A percentile compares a stretch with the other conserved stretches of the same genome.
Conservation (phyloP, 495 filamentous ascomycete species). For the Mytilinidion resinicola region DNA sequence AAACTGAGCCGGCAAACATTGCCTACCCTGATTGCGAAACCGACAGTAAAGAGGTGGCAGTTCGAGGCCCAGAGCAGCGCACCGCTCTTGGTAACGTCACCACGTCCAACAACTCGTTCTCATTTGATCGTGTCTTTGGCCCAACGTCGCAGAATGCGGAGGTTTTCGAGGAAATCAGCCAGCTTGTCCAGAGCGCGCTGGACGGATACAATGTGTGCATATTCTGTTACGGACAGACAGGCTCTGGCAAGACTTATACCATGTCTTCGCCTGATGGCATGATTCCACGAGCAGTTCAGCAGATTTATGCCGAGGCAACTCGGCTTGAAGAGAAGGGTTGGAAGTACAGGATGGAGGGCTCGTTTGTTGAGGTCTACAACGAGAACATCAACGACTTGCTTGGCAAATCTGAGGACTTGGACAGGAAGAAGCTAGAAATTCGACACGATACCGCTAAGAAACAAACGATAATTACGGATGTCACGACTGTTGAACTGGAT, state of each 20-base stretch:
- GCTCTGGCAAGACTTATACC: slow-evolving; percentile 91
- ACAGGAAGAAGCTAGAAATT: slow-evolving; percentile 88
- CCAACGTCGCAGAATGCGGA: slow-evolving; percentile 71
- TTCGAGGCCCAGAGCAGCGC: slow-evolving; percentile 76
- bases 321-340: slow-evolving; percentile 84
- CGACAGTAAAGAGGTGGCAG: slow-evolving; percentile 77
- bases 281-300: slow-evolving; percentile 86
- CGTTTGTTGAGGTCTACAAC: slow-evolving; percentile 99
- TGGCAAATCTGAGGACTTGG: slow-evolving; percentile 64
- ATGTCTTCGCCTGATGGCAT: slow-evolving; percentile 93
- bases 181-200: slow-evolving; percentile 90
- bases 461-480: slow-evolving; percentile 78
- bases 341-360: slow-evolving; percentile 88
- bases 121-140: slow-evolving; percentile 90
- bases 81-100: slow-evolving; percentile 69
- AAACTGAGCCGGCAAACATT: slow-evolving; percentile 56
- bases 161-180: slow-evolving; percentile 94
- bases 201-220: slow-evolving; percentile 99
- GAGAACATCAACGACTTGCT: slow-evolving; percentile 93
- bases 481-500: slow-evolving; percentile 72
- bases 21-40: slow-evolving; percentile 67
- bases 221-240: slow-evolving; percentile 97
- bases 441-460: slow-evolving; percentile 74
- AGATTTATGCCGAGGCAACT: slow-evolving; percentile 84
- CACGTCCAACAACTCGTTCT: slow-evolving; percentile 74